A percentile compares a stretch with the other conserved stretches of the same genome.
These are phyloP conservation scores for Tillandsia leiboldiana DNA, from an alignment of 176 grass and related monocot genomes.

Conservation along the genomic window DNA sequence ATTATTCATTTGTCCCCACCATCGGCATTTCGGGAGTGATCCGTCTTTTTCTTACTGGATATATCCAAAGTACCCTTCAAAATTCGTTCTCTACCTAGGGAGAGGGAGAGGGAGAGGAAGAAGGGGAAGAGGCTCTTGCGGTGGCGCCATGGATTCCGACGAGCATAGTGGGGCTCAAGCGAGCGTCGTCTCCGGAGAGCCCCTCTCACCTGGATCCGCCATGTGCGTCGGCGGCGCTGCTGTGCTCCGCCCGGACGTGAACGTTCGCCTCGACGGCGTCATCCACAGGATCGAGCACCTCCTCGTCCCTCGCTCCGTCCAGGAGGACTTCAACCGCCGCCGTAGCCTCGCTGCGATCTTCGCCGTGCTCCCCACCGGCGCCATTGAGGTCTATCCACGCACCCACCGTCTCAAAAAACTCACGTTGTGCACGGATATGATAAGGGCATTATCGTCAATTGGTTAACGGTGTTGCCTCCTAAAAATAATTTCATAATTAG, in stretches of 20 bases:
- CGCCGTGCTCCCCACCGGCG: slow-evolving; percentile 41
- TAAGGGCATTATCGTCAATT: too few relatives aligned
- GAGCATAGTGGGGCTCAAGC: too few relatives aligned
- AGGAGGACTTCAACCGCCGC: slow-evolving; percentile 76
- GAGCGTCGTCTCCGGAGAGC: slow-evolving; percentile 30
- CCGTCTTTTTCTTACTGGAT: too few relatives aligned
- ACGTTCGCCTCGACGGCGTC: slow-evolving; percentile 51
- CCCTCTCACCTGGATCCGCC: background rate
- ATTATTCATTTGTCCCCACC: too few relatives aligned
- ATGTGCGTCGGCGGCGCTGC: slow-evolving; percentile 30
- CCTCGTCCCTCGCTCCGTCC: slow-evolving; percentile 50
- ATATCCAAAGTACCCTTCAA: too few relatives aligned
- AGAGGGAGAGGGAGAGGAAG: too few relatives aligned
- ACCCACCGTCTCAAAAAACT: slow-evolving; percentile 68
- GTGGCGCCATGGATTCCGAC: too few relatives aligned
- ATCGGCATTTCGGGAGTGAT: too few relatives aligned
- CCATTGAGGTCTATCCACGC: slow-evolving; percentile 51
- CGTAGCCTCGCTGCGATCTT: slow-evolving; percentile 55
- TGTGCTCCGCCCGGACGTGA: slow-evolving; percentile 25
- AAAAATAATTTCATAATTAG: too few relatives aligned
- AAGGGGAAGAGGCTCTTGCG: too few relatives aligned
- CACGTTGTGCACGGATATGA: background rate
- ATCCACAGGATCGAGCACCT: slow-evolving; percentile 59
- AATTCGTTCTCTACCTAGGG: too few relatives aligned
- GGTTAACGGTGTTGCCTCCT: too few relatives aligned